Base-by-base conservation (phyloP, 805 yeast species). In the Blastobotrys parvus region DNA sequence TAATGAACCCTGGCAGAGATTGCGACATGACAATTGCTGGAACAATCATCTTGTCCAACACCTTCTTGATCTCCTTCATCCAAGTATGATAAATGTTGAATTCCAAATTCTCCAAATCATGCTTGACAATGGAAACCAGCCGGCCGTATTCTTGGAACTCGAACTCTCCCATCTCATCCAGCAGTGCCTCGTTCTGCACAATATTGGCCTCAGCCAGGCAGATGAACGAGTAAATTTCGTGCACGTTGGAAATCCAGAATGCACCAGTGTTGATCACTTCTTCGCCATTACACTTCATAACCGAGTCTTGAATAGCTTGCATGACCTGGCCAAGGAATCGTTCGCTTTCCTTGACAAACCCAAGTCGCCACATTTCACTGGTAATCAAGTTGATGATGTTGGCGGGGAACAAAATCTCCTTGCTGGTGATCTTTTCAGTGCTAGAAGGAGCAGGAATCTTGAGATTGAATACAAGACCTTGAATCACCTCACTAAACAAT, bases 301-400 rank as follows among this genome's bases (percentile, higher is more conserved):
- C 95, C 48, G 84, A 80, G 40, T 76, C 78, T 68, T 90, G 97
- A 53, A 92, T 87, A 1, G 84, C 82, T 22, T 85, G 77, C 60
- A 90, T 72, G 2, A 88, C 94, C 60, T 83, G 89, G 38, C 96
- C 96, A 48, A 92, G 68, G 59, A 92, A 84, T 44, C 78, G 80
- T 68, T 92, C 97, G 59, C 90, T 80, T 63, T 90, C 96, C 52
- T 82, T 78, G 13, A 96, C 87, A 56, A 88, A 74, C 2, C 97
- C 97, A 38, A 90, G 71, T 65, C 97, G 77, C 98, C 98, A 92
- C 97, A 92, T 88, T 63, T 92, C 98, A 56, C 94, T 81, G 50
- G 90, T 70, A 27, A 90, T 82, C 51, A 92, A 82, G 57, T 92
- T 90, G 57, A 92, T 79, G 51, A 92, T 86, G 70, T 96, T 79